A percentile compares a stretch with the other conserved stretches of the same genome.
Evolutionary conservation across 331 rosid species (phyloP).

Genomic region (Spiraea crenata): DNA sequence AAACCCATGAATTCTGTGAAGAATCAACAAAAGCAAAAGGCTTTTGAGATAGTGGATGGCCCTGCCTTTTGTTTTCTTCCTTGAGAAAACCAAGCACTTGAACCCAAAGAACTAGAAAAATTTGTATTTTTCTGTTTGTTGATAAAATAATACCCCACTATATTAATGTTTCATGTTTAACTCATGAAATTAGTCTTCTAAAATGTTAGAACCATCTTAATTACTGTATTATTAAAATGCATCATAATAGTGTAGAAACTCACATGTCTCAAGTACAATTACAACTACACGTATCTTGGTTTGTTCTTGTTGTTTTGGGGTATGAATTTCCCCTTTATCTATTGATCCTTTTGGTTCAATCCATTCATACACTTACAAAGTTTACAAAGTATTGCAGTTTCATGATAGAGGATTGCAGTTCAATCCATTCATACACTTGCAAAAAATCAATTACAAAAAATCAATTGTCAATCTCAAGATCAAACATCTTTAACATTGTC

Average conservation of each 20-base stretch:
- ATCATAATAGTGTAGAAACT: too few species aligned
- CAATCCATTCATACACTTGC: background rate
- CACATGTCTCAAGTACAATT: too few species aligned
- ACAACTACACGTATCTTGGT: too few species aligned
- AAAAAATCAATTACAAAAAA: constrained; percentile 1
- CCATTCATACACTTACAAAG: too few species aligned
- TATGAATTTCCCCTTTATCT: background rate
- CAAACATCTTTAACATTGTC: background rate
- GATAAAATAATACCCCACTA: too few species aligned
- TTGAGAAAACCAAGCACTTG: constrained; percentile 24
- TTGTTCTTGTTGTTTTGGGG: background rate
- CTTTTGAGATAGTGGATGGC: constrained; percentile 6
- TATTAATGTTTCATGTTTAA: too few species aligned
- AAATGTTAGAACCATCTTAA: too few species aligned
- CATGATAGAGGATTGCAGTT: background rate
- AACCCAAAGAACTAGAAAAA: background rate
- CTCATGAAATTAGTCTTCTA: too few species aligned
- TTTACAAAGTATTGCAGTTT: background rate
- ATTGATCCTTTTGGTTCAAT: background rate
- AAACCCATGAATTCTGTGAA: constrained; percentile 9
- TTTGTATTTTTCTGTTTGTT: too few species aligned
- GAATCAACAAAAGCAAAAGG: constrained; percentile 10
- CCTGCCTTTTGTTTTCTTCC: constrained; percentile 19
- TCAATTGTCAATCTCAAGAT: background rate
- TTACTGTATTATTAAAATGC: too few species aligned